Base-by-base conservation (phyloP, 495 filamentous ascomycete genomes). In the Hypoxylon perforatum region DNA sequence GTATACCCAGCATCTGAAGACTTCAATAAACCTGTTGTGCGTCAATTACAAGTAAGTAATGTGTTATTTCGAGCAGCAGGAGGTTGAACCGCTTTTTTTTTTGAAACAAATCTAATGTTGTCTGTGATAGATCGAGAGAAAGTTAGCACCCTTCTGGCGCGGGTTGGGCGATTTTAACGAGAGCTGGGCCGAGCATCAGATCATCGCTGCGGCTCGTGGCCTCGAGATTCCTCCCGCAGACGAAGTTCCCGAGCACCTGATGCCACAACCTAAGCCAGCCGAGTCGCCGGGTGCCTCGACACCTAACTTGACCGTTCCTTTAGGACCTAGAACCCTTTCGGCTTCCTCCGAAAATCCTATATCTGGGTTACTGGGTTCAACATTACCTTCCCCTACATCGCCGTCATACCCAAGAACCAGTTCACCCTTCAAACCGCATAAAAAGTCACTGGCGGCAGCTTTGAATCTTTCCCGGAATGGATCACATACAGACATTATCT, bases 61-160 rank as follows among this genome's bases (percentile, higher is more conserved):
- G 45, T 15, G 15, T 17, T 46, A 5, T 50, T 23, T 46, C 23
- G 22, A 23, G 25, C 33, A 33, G 10, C 17, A 63, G n/a, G 35
- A 8, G 14, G 33, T 73, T 66, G 9, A 25, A 4, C 50, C 10
- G n/a, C 30, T 33, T 41, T 41, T 35, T 35, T 4, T 41, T 23
- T 36, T 15, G 30, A 67, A 30, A 50, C 65, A 69, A 67, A 74
- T 41, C 21, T 36, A 14, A 21, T 22, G 8, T 38, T 46, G n/a
- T 25, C 35, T n/a, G 11, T 72, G 44, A 70, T 75, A 96, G 92
- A 92, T 98, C 75, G 95, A 98, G 77, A 87, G 95, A 60, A 89
- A 91, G 60, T 76, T 99, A 57, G 94, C 95, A 19, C 95, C 95
- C 0, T 98, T 99, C 71, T 99, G 94, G 91, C 88, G 90, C 75